phyloP scores from a whole-genome alignment of 1,284 basidiomycete genomes.

The Fomitiporia mediterranea region DNA sequence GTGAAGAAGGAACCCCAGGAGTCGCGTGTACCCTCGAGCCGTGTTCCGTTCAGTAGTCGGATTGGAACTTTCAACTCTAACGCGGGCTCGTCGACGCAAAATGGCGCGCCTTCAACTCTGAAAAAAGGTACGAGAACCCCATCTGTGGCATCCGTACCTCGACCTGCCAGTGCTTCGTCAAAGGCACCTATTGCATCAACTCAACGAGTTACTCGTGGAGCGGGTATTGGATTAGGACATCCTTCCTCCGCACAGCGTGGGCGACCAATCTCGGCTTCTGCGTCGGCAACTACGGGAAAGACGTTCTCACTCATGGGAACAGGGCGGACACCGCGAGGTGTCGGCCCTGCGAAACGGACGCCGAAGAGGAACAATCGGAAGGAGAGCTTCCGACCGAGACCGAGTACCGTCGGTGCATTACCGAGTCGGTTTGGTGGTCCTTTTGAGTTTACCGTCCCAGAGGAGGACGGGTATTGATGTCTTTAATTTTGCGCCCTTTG shows the following conservation, averaged over 20 bases:
- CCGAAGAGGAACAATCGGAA: conserved; percentile 27
- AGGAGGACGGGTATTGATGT: conserved; percentile 35
- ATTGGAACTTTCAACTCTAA: conserved; percentile 9
- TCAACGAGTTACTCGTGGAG: neutral
- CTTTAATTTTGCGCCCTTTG: neutral
- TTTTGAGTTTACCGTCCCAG: conserved; percentile 30
- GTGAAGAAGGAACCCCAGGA: neutral
- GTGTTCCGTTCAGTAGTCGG: conserved; percentile 15
- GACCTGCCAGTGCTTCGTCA: conserved; percentile 3
- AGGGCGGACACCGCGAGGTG: neutral
- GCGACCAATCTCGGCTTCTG: conserved; percentile 9
- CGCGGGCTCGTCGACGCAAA: neutral
- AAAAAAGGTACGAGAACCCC: conserved; percentile 14
- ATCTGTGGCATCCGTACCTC: conserved; percentile 1
- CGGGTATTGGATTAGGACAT: conserved; percentile 9
- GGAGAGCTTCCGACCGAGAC: conserved; percentile 75
- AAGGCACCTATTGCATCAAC: neutral
- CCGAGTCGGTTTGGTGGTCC: conserved; percentile 17
- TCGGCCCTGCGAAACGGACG: conserved; percentile 25
- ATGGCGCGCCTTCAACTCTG: neutral
- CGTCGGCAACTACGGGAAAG: neutral
- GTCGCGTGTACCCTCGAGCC: neutral
- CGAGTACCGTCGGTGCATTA: conserved; percentile 45
- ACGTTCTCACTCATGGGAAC: neutral
- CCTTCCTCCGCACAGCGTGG: conserved; percentile 1